These are phyloP conservation scores for Entophlyctis luteolus DNA, from an alignment of 192 early-diverging fungal genomes.

Conservation along the genomic window DNA sequence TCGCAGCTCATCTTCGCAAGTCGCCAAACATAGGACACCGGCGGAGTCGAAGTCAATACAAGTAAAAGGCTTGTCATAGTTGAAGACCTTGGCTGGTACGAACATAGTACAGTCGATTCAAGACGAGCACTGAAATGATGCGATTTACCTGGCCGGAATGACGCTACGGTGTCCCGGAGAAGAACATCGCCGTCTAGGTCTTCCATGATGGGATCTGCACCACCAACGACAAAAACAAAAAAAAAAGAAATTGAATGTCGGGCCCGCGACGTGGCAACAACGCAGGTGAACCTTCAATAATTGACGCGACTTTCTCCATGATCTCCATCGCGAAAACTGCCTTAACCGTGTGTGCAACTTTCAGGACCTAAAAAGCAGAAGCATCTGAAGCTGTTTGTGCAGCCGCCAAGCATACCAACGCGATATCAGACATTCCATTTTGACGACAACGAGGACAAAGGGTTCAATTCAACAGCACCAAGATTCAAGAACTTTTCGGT, in stretches of 20 bases:
- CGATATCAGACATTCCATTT: constrained; percentile 52
- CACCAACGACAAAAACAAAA: background rate
- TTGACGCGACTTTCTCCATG: background rate
- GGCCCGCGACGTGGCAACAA: background rate
- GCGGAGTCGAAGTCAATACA: constrained; percentile 78
- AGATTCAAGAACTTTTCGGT: constrained; percentile 21
- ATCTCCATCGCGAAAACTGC: background rate
- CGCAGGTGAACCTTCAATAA: background rate
- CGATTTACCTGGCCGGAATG: background rate
- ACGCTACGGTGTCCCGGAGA: background rate
- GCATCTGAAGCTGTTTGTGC: constrained; percentile 43
- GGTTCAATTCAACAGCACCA: constrained; percentile 43
- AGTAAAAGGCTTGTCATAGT: constrained; percentile 69
- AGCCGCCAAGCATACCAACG: constrained; percentile 52
- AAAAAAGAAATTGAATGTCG: background rate
- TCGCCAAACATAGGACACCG: constrained; percentile 74
- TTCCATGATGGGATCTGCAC: background rate
- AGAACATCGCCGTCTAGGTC: background rate
- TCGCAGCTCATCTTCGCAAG: constrained; percentile 80
- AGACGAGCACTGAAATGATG: too few species aligned
- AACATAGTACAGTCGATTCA: too few species aligned
- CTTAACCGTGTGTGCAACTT: constrained; percentile 36
- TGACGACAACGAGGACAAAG: constrained; percentile 48
- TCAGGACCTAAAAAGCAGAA: constrained; percentile 15
- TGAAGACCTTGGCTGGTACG: constrained; percentile 69